Conservation (phyloP, 352 stramenopile genomes). For the Pythium monospermum region DNA sequence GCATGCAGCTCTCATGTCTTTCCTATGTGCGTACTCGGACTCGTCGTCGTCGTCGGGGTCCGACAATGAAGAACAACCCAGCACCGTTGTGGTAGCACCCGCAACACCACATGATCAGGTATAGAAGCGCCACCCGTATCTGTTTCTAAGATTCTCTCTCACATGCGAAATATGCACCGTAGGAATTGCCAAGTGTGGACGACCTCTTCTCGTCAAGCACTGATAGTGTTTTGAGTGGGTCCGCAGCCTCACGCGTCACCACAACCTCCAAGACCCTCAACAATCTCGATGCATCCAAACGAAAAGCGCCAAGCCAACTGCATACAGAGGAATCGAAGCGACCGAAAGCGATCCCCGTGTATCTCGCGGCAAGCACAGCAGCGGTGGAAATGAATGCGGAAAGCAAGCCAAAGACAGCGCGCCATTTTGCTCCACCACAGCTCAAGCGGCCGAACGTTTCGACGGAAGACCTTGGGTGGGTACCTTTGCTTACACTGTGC, state of each 20-base stretch:
- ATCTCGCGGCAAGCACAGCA: not conserved
- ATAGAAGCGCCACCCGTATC: no score
- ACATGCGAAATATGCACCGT: not conserved
- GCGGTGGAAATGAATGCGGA: not conserved
- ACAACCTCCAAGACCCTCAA: not conserved
- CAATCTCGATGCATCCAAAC: conserved; percentile 2
- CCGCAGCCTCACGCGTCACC: not conserved
- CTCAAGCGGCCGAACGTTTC: conserved; percentile 66
- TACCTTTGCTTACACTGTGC: not conserved
- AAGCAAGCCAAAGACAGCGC: not conserved
- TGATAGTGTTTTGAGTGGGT: not conserved
- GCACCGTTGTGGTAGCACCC: not conserved
- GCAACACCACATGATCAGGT: not conserved
- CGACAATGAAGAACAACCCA: conserved; percentile 21
- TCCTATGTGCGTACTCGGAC: conserved; percentile 63
- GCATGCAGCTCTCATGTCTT: conserved; percentile 27
- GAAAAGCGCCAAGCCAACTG: not conserved
- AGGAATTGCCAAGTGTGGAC: conserved; percentile 21
- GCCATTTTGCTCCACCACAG: conserved; percentile 36
- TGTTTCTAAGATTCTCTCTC: not conserved
- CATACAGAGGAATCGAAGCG: conserved; percentile 6
- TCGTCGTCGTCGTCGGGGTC: conserved; percentile 34
- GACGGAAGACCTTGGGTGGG: conserved; percentile 59
- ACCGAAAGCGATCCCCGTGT: not conserved
- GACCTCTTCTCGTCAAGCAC: conserved; percentile 18